These are phyloP conservation scores for Cnidoscolus chayamansa DNA, from an alignment of 441 rosid species.

Conservation along the genomic window DNA sequence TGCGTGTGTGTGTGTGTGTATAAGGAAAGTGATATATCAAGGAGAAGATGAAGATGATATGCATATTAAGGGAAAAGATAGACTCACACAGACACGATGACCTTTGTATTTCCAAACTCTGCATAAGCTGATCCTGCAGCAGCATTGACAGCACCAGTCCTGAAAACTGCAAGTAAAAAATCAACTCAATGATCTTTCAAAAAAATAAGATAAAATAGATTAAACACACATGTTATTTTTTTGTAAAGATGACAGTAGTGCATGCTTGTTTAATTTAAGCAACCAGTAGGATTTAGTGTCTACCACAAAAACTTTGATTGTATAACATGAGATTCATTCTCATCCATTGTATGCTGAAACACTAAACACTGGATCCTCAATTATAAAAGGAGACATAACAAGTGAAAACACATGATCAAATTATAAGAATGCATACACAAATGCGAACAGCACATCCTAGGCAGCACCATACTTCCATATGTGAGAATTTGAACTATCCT, in stretches of 20 bases:
- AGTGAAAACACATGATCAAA: not conserved
- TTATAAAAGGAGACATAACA: not conserved
- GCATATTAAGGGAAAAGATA: constrained; percentile 9
- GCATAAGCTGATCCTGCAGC: constrained; percentile 97
- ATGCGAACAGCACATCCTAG: not conserved
- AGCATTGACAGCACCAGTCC: constrained; percentile 77
- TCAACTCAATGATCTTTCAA: not conserved
- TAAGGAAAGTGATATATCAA: not conserved
- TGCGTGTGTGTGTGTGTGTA: too few species aligned
- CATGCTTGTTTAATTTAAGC: not conserved
- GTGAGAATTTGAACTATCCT: too few species aligned
- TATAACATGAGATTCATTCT: not conserved
- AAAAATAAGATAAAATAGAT: not conserved
- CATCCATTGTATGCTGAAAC: constrained; percentile 1
- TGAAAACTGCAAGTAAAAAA: constrained; percentile 53
- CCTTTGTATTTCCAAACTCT: constrained; percentile 89
- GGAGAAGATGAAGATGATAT: not conserved
- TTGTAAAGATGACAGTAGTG: not conserved
- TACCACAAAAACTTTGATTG: not conserved
- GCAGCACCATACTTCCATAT: not conserved
- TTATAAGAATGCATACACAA: not conserved
- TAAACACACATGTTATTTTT: not conserved
- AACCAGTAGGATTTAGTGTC: not conserved
- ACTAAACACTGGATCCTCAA: not conserved
- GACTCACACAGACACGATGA: constrained; percentile 93